Percentiles rank a stretch among this genome's conserved stretches.
Conservation (phyloP, 1,284 basidiomycete genomes). For the Takashimella tepidaria region DNA sequence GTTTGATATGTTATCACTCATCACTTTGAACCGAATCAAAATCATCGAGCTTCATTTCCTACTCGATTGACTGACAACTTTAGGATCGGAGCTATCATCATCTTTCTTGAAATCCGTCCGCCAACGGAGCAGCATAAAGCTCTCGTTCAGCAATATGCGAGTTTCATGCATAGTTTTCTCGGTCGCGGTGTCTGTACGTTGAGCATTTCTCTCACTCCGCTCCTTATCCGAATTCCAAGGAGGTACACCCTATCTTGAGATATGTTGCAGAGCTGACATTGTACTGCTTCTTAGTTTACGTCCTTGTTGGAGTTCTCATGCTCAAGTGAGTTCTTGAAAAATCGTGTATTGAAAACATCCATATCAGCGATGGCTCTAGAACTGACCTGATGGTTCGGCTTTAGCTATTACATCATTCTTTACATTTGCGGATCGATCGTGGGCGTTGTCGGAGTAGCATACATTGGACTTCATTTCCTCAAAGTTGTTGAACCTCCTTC, state of each 20-base stretch:
- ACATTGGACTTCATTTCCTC: slow-evolving; percentile 43
- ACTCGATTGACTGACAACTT: slow-evolving; percentile 5
- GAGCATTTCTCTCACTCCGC: too few species aligned
- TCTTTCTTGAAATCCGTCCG: slow-evolving; percentile 41
- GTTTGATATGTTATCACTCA: too few species aligned
- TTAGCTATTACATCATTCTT: slow-evolving; percentile 44
- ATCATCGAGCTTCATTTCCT: too few species aligned
- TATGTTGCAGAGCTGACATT: too few species aligned
- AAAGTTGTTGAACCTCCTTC: slow-evolving; percentile 43
- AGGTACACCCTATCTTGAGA: too few species aligned
- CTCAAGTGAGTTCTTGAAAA: slow-evolving; percentile 39
- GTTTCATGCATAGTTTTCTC: slow-evolving; percentile 47
- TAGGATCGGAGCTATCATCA: slow-evolving; percentile 37
- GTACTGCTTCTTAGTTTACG: slow-evolving; percentile 38
- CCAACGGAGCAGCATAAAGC: slow-evolving; percentile 43
- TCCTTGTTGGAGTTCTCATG: slow-evolving; percentile 46
- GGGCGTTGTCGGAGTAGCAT: slow-evolving; percentile 39
- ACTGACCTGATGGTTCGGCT: not conserved
- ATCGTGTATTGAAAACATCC: not conserved
- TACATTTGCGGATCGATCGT: slow-evolving; percentile 44
- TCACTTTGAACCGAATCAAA: too few species aligned
- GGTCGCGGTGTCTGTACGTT: slow-evolving; percentile 49
- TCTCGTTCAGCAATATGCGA: slow-evolving; percentile 45
- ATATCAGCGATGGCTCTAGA: too few species aligned
- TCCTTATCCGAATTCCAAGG: too few species aligned